Evolutionary conservation across 345 rosid species (phyloP).

Genomic region (Ailanthus altissimus): DNA sequence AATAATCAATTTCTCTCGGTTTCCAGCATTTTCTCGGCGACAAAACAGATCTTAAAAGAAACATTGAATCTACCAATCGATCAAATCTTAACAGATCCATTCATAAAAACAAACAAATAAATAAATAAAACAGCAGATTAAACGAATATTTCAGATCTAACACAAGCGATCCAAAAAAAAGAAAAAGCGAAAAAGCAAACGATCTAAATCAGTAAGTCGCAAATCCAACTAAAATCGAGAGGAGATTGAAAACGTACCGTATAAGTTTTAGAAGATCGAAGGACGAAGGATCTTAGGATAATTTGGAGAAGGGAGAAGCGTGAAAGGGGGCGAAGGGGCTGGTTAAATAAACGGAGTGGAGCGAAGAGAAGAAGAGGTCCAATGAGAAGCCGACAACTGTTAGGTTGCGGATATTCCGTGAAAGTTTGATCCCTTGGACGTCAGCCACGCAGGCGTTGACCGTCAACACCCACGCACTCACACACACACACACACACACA

Average conservation of each 20-base stretch:
- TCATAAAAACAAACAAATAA: neutral
- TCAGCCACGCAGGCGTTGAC: slow-evolving; percentile 42
- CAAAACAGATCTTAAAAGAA: slow-evolving; percentile 2
- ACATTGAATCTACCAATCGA: neutral
- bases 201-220: neutral
- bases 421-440: neutral
- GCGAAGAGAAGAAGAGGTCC: slow-evolving; percentile 24
- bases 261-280: neutral
- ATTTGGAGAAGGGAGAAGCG: neutral
- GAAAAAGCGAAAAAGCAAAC: neutral
- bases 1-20: neutral
- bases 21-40: slow-evolving; percentile 12
- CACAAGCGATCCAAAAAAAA: neutral
- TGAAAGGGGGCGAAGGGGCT: neutral
- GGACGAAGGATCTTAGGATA: neutral
- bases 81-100: slow-evolving; percentile 29
- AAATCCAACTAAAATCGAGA: neutral
- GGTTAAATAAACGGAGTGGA: neutral
- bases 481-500: neutral
- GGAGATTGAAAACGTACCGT: slow-evolving; percentile 21
- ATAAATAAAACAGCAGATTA: neutral
- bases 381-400: slow-evolving; percentile 40
- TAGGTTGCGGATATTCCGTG: slow-evolving; percentile 31
- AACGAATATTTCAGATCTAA: slow-evolving; percentile 27
- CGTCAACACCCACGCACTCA: slow-evolving; percentile 19